Base-by-base conservation (phyloP, 495 filamentous ascomycete species). In the Elasticomyces elasticus region DNA sequence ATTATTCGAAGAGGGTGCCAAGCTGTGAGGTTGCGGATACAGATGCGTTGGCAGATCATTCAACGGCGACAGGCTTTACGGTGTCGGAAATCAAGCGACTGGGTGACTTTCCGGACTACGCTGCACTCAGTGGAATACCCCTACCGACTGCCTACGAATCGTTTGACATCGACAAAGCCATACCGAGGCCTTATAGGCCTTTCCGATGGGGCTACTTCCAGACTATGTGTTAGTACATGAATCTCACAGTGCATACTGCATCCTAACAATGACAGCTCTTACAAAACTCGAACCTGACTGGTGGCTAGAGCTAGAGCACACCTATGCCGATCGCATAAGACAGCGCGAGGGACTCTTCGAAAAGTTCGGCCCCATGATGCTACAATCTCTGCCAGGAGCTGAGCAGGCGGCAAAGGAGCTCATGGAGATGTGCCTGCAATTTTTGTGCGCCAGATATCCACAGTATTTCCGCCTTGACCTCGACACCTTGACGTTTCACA, bases 161-260 rank as follows among this genome's bases (percentile, higher is more conserved):
- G 2, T 71, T 72, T 43, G 60, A 69, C 25, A 68, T 72, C 44
- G 60, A 51, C 28, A 70, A 61, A 43, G 70, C 70, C 7, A 27
- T 54, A 20, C 64, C 70, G 24, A 66, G 70, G 47, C 70, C 70
- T 25, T 73, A 71, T 57, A 75, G 89, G 25, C 89, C 89, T 0
- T 89, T 95, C 44, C 71, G 89, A 64, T 95, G 89, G 89, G 68
- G 74, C 0, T 95, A 95, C 66, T 85, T 92, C 66, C 89, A 95
- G 66, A 94, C 89, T 0, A 95, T 95, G 89, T 87, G 89, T 94
- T 79, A 55, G 82, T 75, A 24, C 6, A 30, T 12, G 17, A 19
- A 11, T 42, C 40, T 38, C 11, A 4, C 23, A 20, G 7, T 27
- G 2, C 49, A 19, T 13, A 54, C 10, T 40, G 7, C 17, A 25